Base-by-base conservation (phyloP, 768 basidiomycete species). In the Sarcodon sp. region DNA sequence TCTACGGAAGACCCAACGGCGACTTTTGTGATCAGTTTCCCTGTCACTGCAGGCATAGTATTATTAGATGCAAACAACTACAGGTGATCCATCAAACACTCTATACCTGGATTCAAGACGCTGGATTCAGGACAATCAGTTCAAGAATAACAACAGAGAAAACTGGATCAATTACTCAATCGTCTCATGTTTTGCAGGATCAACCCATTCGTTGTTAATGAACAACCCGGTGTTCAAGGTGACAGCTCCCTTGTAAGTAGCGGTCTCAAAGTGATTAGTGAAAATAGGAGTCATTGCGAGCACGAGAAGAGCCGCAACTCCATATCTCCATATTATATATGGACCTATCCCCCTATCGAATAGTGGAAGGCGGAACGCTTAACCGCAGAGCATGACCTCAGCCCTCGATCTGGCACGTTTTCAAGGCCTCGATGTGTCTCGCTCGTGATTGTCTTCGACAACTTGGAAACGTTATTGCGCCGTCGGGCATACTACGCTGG, bases 121-220 rank as follows among this genome's bases (percentile, higher is more conserved):
- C 37, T 38, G 5, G 4, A 38, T 13, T 13, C 5, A 5, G 37
- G 18, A 38, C 13, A 18, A 38, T 13, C 37, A 38, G 13, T 38
- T 38, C 37, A 18, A 13, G 13, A 38, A 18, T 38, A 38, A 18
- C 12, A 5, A 38, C 12, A 38, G 37, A 38, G 5, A 38, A 38
- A 13, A 13, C 13, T 18, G n/a, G 32, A 43, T 12, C 18, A 61
- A 80, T 59, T 56, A 86, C 84, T 85, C 80, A 57, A 88, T 80
- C n/a, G 73, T 75, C 15, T 66, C 72, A 2, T 65, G 62, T 6
- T 73, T 66, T n/a, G 69, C 67, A 16, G 79, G 76, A 35, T 79
- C 75, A 10, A 75, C 64, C 56, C 75, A 89, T 61, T 69, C 44
- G 61, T 63, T 44, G 70, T 81, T 75, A 80, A 64, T 47, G 72